A percentile compares a stretch with the other conserved stretches of the same genome.
phyloP scores from a whole-genome alignment of 345 rosid genomes.

The Boechera retrofracta region DNA sequence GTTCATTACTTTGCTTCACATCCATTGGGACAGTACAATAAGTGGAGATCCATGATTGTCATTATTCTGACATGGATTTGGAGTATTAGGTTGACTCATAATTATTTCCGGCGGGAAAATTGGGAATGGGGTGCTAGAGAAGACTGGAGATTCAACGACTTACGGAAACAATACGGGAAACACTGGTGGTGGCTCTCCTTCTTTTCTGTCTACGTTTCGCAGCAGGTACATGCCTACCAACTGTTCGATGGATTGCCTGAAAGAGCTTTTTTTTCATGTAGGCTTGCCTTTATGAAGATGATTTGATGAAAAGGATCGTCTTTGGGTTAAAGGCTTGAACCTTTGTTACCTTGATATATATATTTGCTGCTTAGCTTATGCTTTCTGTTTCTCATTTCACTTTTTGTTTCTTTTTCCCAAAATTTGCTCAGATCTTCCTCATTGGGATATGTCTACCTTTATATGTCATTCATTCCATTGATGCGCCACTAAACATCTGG shows the following conservation, averaged over 20 bases:
- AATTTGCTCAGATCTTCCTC: constrained; percentile 68
- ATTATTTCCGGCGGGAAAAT: constrained; percentile 90
- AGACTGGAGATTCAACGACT: constrained; percentile 92
- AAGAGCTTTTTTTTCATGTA: constrained; percentile 24
- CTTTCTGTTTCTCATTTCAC: constrained; percentile 17
- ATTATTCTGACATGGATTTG: constrained; percentile 73
- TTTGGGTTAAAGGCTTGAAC: background rate
- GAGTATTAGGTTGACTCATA: constrained; percentile 83
- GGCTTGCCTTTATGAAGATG: background rate
- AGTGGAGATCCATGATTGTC: constrained; percentile 73
- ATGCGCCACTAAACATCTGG: constrained; percentile 65
- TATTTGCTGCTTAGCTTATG: constrained; percentile 9
- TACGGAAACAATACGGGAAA: constrained; percentile 79
- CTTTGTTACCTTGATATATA: background rate
- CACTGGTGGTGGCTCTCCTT: constrained; percentile 98
- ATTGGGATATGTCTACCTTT: constrained; percentile 82
- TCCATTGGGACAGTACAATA: constrained; percentile 65
- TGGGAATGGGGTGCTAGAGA: constrained; percentile 99
- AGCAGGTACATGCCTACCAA: constrained; percentile 63
- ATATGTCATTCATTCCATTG: constrained; percentile 63
- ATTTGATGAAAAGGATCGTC: background rate
- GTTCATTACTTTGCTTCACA: constrained; percentile 76
- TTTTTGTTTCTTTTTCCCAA: background rate
- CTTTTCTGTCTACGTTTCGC: constrained; percentile 81
- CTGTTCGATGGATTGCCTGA: constrained; percentile 55